Conservation (phyloP, 2,329 filamentous ascomycete genomes). For the Cercospora sesami region DNA sequence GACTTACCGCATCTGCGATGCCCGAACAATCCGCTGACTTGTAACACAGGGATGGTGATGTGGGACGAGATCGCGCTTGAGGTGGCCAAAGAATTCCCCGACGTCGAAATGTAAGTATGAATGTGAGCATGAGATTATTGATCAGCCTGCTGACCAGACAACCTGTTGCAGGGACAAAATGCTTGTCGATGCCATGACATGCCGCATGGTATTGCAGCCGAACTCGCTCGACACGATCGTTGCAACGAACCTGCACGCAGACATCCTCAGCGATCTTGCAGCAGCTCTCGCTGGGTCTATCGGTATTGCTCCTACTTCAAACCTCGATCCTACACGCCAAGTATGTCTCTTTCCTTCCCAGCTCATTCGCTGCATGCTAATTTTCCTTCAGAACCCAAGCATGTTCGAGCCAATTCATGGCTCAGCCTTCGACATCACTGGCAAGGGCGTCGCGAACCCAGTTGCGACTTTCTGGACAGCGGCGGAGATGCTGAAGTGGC, state of each 20-base stretch:
- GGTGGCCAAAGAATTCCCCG: conserved; percentile 59
- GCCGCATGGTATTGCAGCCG: conserved; percentile 62
- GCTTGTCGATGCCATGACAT: conserved; percentile 67
- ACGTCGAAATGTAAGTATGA: conserved; percentile 47
- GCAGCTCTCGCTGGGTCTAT: conserved; percentile 71
- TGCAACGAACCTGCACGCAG: conserved; percentile 62
- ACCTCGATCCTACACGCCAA: conserved; percentile 63
- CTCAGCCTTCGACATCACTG: conserved; percentile 59
- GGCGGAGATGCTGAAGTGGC: conserved; percentile 59
- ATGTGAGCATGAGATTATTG: neutral
- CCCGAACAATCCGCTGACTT: no score
- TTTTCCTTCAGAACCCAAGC: conserved; percentile 49
- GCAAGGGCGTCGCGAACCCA: conserved; percentile 62
- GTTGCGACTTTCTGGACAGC: conserved; percentile 62
- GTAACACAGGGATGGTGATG: conserved; percentile 62
- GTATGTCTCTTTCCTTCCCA: neutral
- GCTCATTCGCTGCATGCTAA: neutral
- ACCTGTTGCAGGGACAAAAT: conserved; percentile 58
- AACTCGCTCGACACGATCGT: conserved; percentile 63
- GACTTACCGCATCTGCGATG: no score
- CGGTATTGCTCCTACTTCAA: conserved; percentile 69
- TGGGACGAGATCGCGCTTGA: conserved; percentile 64
- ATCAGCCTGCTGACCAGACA: neutral
- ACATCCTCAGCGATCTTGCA: conserved; percentile 70
- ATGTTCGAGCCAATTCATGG: conserved; percentile 63